These are phyloP conservation scores for Falciphora oryzae DNA, from an alignment of 2,329 filamentous ascomycete species.

Conservation along the genomic window DNA sequence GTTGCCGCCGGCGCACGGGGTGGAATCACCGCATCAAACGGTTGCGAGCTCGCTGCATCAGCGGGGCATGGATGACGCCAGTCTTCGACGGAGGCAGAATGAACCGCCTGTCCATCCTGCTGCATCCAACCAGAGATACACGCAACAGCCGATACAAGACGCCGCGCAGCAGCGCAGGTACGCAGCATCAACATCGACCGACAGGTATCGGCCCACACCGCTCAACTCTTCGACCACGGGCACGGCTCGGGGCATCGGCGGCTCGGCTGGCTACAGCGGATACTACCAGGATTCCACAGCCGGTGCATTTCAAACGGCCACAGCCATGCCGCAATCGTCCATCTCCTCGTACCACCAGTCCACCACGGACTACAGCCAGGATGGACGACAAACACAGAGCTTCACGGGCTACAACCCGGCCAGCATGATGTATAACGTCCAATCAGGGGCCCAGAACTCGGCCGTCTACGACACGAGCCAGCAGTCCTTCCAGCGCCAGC, in stretches of 20 bases:
- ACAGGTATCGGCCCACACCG: slow-evolving; percentile 41
- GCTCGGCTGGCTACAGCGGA: slow-evolving; percentile 48
- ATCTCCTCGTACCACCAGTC: slow-evolving; percentile 55
- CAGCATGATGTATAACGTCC: slow-evolving; percentile 78
- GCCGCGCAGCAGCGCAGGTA: slow-evolving; percentile 41
- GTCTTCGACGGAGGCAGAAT: slow-evolving; percentile 68
- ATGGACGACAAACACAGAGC: slow-evolving; percentile 48
- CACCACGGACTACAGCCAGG: slow-evolving; percentile 53
- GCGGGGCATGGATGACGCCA: slow-evolving; percentile 72
- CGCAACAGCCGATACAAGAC: slow-evolving; percentile 36
- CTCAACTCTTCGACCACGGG: slow-evolving; percentile 41
- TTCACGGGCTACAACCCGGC: slow-evolving; percentile 57
- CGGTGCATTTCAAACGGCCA: slow-evolving; percentile 41
- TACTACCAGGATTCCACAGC: slow-evolving; percentile 53
- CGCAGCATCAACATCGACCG: slow-evolving; percentile 30
- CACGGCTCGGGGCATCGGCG: slow-evolving; percentile 42
- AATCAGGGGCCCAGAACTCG: slow-evolving; percentile 50
- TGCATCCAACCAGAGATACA: slow-evolving; percentile 46
- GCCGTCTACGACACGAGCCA: slow-evolving; percentile 70
- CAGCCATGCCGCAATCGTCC: slow-evolving; percentile 49
- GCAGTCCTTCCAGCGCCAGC: slow-evolving; percentile 70
- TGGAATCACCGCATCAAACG: slow-evolving; percentile 53
- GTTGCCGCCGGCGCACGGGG: slow-evolving; percentile 61
- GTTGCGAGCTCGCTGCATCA: slow-evolving; percentile 45
- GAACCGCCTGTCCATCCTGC: slow-evolving; percentile 61